Conservation (phyloP, 169 alveolate species). For the Plasmodium falciparum region DNA sequence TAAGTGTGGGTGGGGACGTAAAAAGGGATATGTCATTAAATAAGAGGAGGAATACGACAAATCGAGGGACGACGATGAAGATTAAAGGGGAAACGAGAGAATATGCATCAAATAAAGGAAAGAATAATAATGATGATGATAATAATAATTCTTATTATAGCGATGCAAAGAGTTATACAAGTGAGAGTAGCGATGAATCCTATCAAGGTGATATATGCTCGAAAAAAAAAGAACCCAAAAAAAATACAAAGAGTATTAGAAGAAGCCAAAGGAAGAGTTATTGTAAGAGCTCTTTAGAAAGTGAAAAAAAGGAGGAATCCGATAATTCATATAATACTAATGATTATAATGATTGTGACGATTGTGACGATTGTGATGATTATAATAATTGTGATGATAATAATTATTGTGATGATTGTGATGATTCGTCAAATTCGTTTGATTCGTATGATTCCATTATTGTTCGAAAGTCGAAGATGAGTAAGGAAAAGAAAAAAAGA, state of each 20-base stretch:
- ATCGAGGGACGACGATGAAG: no score
- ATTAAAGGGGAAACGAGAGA: no score
- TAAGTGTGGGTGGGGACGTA: background rate
- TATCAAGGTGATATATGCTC: no score
- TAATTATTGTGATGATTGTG: constrained; percentile 3
- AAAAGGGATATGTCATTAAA: constrained; percentile 69
- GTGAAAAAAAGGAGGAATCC: background rate
- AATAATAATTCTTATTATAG: constrained; percentile 3
- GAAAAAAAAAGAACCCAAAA: background rate
- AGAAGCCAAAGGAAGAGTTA: constrained; percentile 46
- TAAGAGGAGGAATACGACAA: no score
- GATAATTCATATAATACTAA: background rate
- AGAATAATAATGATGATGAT: background rate
- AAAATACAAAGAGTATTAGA: constrained; percentile 29
- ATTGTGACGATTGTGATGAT: background rate
- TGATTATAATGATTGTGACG: background rate
- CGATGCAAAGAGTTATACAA: no score
- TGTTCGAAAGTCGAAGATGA: constrained; percentile 17
- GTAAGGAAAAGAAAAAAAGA: background rate
- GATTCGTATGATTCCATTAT: constrained; percentile 56
- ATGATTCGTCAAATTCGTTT: constrained; percentile 3
- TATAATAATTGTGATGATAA: background rate
- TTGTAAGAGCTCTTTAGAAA: constrained; percentile 5
- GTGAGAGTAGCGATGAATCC: no score
- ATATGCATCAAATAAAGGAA: no score